Percentiles rank a stretch among this genome's conserved stretches.
These are phyloP conservation scores for Solanum neorickii DNA, from an alignment of 257 asterid species.

Conservation along the genomic window DNA sequence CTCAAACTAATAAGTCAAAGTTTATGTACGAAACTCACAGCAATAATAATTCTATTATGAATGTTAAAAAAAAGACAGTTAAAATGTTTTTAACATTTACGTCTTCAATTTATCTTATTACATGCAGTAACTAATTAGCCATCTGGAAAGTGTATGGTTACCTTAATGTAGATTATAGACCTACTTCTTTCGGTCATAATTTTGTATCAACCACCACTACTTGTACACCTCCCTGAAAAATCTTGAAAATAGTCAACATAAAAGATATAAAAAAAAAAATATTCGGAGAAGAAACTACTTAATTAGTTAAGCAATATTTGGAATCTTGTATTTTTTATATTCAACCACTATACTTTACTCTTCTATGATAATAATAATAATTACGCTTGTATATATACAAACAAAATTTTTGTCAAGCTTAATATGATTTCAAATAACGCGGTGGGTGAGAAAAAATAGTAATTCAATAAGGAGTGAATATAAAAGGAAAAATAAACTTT, in stretches of 20 bases:
- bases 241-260: background rate
- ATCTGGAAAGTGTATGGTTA: background rate
- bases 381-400: background rate
- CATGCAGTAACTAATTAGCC: background rate
- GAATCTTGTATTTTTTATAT: background rate
- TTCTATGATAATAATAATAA: background rate
- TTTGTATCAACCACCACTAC: background rate
- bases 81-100: too few relatives aligned
- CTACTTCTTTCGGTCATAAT: background rate
- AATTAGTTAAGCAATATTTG: background rate
- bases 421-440: background rate
- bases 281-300: background rate
- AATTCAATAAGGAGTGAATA: background rate
- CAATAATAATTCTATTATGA: too few relatives aligned
- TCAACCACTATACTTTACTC: background rate
- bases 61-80: too few relatives aligned
- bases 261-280: background rate
- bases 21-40: too few relatives aligned
- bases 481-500: background rate
- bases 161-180: background rate
- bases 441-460: background rate
- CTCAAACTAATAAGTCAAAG: too few relatives aligned
- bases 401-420: background rate
- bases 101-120: background rate
- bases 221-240: background rate